Evolutionary conservation across 176 grass and related monocot species (phyloP), one percentile per base, ranked within the genome.

Genomic region (Neostapfia colusana): DNA sequence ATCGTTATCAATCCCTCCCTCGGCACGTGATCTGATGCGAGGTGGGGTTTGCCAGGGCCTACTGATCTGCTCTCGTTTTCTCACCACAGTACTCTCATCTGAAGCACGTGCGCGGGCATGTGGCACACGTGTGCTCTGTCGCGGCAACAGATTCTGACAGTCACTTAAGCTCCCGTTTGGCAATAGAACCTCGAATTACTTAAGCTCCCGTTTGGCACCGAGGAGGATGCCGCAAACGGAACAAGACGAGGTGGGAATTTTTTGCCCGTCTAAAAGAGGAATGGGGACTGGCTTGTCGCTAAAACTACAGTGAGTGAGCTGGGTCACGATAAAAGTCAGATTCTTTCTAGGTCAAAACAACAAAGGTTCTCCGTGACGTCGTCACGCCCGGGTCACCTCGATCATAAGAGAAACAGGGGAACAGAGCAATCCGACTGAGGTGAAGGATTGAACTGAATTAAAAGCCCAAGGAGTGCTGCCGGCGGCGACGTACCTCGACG

Each of bases 401-500:
- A 7, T 16, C 7, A 1, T 4, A 10, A n/a, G n/a, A n/a, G n/a
- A 34, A 23, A 16, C 10, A 15, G 10, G 6, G 6, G 18, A 68
- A 26, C 53, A 53, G 69, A 68, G 70, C 50, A 60, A 38, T 71
- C 0, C 5, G 1, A 56, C 38, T 1, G 20, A 59, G 2, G 15
- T 49, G 46, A 16, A 7, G 46, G 5, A 49, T 40, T 4, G 38
- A 40, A 40, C 38, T 40, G 38, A 8, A 40, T 6, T 8, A 31
- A 40, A 1, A 8, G n/a, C n/a, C n/a, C 3, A 3, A 31, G 31
- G 31, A 3, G 1, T 31, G 31, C 31, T 31, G 31, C 31, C 3
- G 31, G 31, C 31, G 31, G 3, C 31, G 31, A n/a, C 36, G 3
- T 80, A 97, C 94, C 94, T 97, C 94, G 69, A 97, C 84, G 68